Evolutionary conservation across 148 eudicot genomes (phyloP), one percentile per base, ranked within the genome.

Genomic region (Euryodendron excelsum): DNA sequence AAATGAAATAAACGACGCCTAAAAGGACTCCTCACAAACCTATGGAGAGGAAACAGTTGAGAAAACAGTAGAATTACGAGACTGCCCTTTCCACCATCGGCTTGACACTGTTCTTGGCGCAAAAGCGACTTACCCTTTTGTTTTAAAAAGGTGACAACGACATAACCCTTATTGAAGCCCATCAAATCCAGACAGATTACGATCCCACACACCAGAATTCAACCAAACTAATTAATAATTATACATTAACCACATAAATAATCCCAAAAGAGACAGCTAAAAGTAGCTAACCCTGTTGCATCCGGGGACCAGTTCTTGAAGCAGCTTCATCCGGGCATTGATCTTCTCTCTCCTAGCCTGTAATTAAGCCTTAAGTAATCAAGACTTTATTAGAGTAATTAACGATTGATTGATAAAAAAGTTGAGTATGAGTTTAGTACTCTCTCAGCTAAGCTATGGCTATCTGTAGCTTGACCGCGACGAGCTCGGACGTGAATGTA

Each of bases 261-360:
- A n/a, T n/a, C n/a, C n/a, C n/a, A n/a, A n/a, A n/a, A n/a, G n/a
- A n/a, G n/a, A n/a, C n/a, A n/a, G n/a, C n/a, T 5, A 45, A 31
- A 58, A 13, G 58, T 70, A 56, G 47, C 85, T 66, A 68, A 96
- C 99, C 99, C 92, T 93, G 82, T 85, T 90, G 81, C 99, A 96
- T 18, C 99, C 99, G 0, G 99, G 99, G 82, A 96, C 99, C 87
- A 96, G 86, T 74, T 93, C 99, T 83, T 96, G 99, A 69, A 96
- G 81, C 69, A 96, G 85, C 88, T 96, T 96, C 99, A 96, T 96
- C 84, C 98, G 84, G 27, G 97, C 99, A 82, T 96, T 96, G 47
- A 96, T 96, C 83, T 96, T 96, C 92, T 93, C 99, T 83, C 99
- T 91, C 82, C 99, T 86, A 39, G 99, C 99, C 99, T 91, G 85